Conservation (phyloP, 495 filamentous ascomycete genomes). For the Trichoderma parareesei region DNA sequence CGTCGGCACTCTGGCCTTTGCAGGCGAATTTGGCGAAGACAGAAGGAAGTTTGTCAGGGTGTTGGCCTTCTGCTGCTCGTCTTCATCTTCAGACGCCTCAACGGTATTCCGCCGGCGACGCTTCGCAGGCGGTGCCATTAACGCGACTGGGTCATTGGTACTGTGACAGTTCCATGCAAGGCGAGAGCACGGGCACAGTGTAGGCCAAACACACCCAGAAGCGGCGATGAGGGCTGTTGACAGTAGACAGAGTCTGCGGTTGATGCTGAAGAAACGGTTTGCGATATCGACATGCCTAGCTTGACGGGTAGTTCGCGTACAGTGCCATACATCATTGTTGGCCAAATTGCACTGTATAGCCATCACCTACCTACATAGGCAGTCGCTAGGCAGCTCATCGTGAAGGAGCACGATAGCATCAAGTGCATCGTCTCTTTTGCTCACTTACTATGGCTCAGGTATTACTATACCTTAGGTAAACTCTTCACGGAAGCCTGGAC, state of each 20-base stretch:
- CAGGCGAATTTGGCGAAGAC: constrained; percentile 30
- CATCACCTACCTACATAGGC: neutral
- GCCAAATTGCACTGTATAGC: neutral
- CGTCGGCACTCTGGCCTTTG: constrained; percentile 20
- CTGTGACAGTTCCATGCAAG: neutral
- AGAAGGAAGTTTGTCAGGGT: constrained; percentile 35
- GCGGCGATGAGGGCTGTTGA: neutral
- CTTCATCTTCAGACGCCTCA: constrained; percentile 31
- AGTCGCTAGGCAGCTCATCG: neutral
- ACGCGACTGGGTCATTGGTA: constrained; percentile 9
- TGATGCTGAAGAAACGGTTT: neutral
- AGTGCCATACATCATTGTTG: neutral
- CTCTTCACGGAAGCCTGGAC: too few species aligned
- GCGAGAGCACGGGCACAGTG: neutral
- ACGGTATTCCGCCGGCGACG: constrained; percentile 41
- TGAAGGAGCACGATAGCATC: too few species aligned
- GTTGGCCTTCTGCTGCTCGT: constrained; percentile 24
- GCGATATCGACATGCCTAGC: neutral
- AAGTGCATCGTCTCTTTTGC: too few species aligned
- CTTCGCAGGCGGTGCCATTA: constrained; percentile 48
- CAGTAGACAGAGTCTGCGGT: neutral
- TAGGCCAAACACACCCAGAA: neutral
- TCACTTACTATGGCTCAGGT: too few species aligned
- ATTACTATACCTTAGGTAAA: too few species aligned
- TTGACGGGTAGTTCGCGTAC: neutral